Percentiles rank a stretch among this genome's conserved stretches.
phyloP scores from a whole-genome alignment of 2,329 filamentous ascomycete species.

The Aureobasidium mangrovei region DNA sequence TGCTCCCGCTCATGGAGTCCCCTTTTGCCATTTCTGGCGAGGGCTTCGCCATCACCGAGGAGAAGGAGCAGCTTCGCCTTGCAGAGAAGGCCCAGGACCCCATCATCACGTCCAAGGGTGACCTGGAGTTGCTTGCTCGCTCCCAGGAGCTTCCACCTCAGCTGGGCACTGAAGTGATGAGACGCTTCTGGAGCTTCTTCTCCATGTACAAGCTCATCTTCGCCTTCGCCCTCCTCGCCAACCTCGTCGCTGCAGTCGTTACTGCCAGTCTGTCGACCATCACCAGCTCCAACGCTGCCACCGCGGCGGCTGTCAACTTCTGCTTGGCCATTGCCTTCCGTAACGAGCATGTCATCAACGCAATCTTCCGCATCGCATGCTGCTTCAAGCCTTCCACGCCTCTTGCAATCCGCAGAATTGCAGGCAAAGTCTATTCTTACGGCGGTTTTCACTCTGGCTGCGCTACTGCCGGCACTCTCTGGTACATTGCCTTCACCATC shows the following conservation, averaged over 20 bases:
- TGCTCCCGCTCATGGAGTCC: not conserved
- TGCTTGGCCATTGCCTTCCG: constrained; percentile 29
- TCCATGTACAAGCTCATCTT: constrained; percentile 27
- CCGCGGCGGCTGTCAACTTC: constrained; percentile 28
- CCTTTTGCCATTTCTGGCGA: not conserved
- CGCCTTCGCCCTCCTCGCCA: constrained; percentile 21
- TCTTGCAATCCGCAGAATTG: constrained; percentile 27
- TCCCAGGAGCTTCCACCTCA: constrained; percentile 18
- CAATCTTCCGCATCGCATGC: constrained; percentile 28
- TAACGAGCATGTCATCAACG: constrained; percentile 34
- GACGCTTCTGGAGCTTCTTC: constrained; percentile 22
- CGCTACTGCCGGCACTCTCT: constrained; percentile 31
- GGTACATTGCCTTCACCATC: constrained; percentile 36
- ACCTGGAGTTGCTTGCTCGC: constrained; percentile 19
- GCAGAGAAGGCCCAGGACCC: constrained; percentile 8
- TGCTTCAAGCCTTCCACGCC: constrained; percentile 27
- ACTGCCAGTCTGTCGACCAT: not conserved
- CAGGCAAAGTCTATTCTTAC: constrained; percentile 34
- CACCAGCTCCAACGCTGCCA: constrained; percentile 24
- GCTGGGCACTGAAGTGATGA: not conserved
- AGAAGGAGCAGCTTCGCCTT: not conserved
- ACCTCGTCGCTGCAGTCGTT: constrained; percentile 18
- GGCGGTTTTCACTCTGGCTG: constrained; percentile 34
- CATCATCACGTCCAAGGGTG: constrained; percentile 19
- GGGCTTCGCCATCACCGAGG: not conserved